Base-by-base conservation (phyloP, 1,139 yeast species). In the Yamadazyma kanchanaburiensis region DNA sequence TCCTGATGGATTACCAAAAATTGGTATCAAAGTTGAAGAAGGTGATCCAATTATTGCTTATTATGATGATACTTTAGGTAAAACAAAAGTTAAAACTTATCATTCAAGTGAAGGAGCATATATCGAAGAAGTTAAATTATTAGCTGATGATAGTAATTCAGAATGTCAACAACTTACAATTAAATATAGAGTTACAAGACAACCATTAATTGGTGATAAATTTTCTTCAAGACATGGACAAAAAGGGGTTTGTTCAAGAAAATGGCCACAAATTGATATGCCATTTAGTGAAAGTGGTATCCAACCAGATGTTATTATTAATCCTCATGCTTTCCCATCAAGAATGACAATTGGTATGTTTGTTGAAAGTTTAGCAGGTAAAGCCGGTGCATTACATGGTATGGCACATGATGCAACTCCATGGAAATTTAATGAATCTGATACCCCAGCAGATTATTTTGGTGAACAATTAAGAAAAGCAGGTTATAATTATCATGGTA, bases 281-380 rank as follows among this genome's bases (percentile, higher is more conserved):
- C 99, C 99, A 37, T 91, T 91, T 64, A 77, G 88, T 42, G 98
- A 91, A 63, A 69, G 84, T 21, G 98, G 98, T 51, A 89, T 91
- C 40, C 96, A 86, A 58, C 98, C 98, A 1, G 98, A 91, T 64
- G 86, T 91, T 45, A 91, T 91, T 52, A 91, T 91, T 52, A 91
- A 91, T 56, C 98, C 98, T 4, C 98, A 91, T 58, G 98, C 97
- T 45, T 91, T 91, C 89, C 98, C 98, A 46, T 89, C 97, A 32
- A 94, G 98, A 72, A 91, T 91, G 99, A 91, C 99, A 15, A 91
- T 91, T 60, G 99, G 98, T 68, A 91, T 91, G 98, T 91, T 91
- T 65, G 97, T 91, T 29, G 99, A 91, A 63, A 83, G 95, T 35
- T 66, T 91, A 40, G 98, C 98, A 11, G 98, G 98, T 51, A 91